A percentile compares a stretch with the other conserved stretches of the same genome.
These are phyloP conservation scores for Talaromyces sp. DNA, from an alignment of 2,329 filamentous ascomycete species.

Conservation along the genomic window DNA sequence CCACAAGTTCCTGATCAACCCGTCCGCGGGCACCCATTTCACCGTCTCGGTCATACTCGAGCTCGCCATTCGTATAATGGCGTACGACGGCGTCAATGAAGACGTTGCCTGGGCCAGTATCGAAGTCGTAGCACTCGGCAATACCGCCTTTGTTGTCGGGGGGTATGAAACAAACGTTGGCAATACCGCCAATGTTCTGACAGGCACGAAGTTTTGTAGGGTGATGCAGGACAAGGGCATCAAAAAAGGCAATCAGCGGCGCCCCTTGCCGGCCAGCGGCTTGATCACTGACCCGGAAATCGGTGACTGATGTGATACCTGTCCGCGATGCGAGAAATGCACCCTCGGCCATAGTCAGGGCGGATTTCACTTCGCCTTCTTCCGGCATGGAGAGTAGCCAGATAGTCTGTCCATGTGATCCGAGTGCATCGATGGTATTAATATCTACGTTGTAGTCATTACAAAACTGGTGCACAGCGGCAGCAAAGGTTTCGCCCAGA, in stretches of 20 bases:
- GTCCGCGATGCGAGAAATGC: conserved; percentile 54
- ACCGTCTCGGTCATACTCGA: conserved; percentile 53
- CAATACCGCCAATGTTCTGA: conserved; percentile 61
- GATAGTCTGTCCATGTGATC: conserved; percentile 59
- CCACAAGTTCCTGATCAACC: conserved; percentile 52
- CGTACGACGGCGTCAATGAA: conserved; percentile 58
- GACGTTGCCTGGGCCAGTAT: conserved; percentile 56
- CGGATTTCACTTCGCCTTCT: conserved; percentile 45
- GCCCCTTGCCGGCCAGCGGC: conserved; percentile 56
- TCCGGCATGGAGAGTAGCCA: conserved; percentile 56
- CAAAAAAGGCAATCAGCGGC: conserved; percentile 57
- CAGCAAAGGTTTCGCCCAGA: conserved; percentile 56
- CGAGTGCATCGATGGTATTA: conserved; percentile 52
- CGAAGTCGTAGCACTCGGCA: conserved; percentile 49
- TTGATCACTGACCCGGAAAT: conserved; percentile 57
- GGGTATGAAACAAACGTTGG: conserved; percentile 60
- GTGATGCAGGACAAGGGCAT: conserved; percentile 55
- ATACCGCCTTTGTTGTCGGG: conserved; percentile 41
- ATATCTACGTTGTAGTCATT: conserved; percentile 43
- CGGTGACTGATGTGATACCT: conserved; percentile 58
- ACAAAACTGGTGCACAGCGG: conserved; percentile 52
- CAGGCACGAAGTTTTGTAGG: conserved; percentile 57
- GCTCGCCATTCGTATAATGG: conserved; percentile 51
- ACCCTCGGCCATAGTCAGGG: conserved; percentile 58
- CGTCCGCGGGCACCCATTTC: conserved; percentile 49